These are phyloP conservation scores for Calonectria multiphialidica DNA, from an alignment of 2,329 filamentous ascomycete species.

Conservation along the genomic window DNA sequence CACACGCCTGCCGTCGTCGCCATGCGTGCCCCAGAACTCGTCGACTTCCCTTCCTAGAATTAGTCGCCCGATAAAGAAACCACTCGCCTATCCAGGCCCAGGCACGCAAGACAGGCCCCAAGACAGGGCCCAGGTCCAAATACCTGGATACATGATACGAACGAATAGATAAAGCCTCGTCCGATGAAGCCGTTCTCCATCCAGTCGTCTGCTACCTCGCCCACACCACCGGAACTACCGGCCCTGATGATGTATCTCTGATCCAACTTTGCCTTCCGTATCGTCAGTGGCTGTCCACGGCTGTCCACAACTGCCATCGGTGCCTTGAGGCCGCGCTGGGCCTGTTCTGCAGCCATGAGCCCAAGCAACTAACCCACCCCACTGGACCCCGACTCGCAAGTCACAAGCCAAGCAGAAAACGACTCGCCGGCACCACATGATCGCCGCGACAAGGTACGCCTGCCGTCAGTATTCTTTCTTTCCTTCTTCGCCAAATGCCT, in stretches of 20 bases:
- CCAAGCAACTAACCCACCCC: constrained; percentile 20
- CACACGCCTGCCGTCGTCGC: neutral
- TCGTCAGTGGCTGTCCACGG: neutral
- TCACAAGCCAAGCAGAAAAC: constrained; percentile 27
- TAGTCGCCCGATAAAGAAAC: constrained; percentile 5
- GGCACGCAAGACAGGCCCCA: neutral
- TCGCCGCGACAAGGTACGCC: constrained; percentile 8
- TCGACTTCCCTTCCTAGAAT: neutral
- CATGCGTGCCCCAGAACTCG: neutral
- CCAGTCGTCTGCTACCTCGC: constrained; percentile 22
- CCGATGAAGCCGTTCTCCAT: constrained; percentile 7
- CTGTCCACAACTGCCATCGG: neutral
- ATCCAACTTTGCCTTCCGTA: neutral
- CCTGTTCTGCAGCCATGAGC: neutral
- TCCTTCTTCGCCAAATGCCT: constrained; percentile 11
- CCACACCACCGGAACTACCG: constrained; percentile 27
- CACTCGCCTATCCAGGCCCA: neutral
- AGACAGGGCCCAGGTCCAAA: neutral
- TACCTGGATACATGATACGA: constrained; percentile 1
- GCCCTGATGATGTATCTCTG: constrained; percentile 23
- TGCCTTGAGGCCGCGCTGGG: neutral
- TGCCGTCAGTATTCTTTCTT: neutral
- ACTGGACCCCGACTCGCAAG: constrained; percentile 14
- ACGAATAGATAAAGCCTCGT: neutral
- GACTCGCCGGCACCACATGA: constrained; percentile 35